These are phyloP conservation scores for Candolleomyces efflorescens DNA, from an alignment of 768 basidiomycete species.

Conservation along the genomic window DNA sequence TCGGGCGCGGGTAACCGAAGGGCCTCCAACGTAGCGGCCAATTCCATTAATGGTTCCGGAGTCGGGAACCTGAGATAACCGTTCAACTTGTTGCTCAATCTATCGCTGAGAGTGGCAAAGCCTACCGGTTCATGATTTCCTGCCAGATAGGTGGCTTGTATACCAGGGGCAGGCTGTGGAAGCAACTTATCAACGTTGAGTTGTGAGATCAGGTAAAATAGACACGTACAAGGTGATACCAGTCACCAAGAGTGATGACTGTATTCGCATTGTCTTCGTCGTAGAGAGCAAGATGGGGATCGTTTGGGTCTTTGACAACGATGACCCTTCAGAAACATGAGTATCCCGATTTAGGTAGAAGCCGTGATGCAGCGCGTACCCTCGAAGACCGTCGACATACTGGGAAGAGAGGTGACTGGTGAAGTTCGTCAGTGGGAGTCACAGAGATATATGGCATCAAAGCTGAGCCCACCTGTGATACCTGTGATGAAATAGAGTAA, in stretches of 20 bases:
- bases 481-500: not conserved
- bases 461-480: constrained; percentile 15
- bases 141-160: not conserved
- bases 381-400: constrained; percentile 23
- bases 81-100: too few relatives aligned
- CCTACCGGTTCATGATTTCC: constrained; percentile 8
- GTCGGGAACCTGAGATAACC: constrained; percentile 19
- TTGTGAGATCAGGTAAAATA: not conserved
- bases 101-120: too few relatives aligned
- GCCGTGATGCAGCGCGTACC: constrained; percentile 22
- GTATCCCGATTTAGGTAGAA: constrained; percentile 9
- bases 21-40: constrained; percentile 40
- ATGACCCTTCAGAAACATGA: constrained; percentile 3
- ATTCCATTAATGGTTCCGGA: constrained; percentile 44
- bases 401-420: constrained; percentile 19
- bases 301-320: constrained; percentile 14
- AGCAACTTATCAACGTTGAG: not conserved
- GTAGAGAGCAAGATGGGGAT: constrained; percentile 9
- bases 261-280: constrained; percentile 12
- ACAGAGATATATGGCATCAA: not conserved
- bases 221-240: constrained; percentile 10
- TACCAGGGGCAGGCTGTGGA: constrained; percentile 6
- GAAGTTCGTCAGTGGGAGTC: not conserved
- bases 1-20: constrained; percentile 31
- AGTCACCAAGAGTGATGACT: constrained; percentile 11